Evolutionary conservation across 2,329 filamentous ascomycete species (phyloP), one percentile per base, ranked within the genome.

Genomic region (Colletotrichum abscissum): DNA sequence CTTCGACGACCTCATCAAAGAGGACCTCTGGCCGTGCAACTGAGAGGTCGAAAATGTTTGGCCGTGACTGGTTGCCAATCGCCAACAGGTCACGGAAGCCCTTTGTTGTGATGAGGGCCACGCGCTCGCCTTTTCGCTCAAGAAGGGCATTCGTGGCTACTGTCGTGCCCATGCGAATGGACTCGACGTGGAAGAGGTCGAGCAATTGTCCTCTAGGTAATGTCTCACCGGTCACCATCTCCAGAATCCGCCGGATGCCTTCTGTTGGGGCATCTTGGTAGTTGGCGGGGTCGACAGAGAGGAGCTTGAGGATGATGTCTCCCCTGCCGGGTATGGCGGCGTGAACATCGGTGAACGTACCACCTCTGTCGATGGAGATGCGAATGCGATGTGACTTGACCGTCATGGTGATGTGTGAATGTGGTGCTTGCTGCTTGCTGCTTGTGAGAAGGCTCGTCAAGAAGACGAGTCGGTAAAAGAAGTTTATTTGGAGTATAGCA

Each of bases 91-190:
- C 92, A 74, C 90, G 90, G 84, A 95, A 94, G 0, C 93, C 93
- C 69, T 90, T 91, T 1, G 92, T 94, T 0, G 92, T 91, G 1
- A 95, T 86, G 77, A 95, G 87, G 0, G 92, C 93, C 75, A 93
- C 92, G 52, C 88, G 88, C 76, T 94, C 92, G 28, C 93, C 93
- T 79, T 94, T 94, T 54, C 92, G 84, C 79, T 95, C 93, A 1
- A 95, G 83, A n/a, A 95, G 82, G 1, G 93, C 93, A 80, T 95
- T 95, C 0, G 93, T 95, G 1, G 93, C 93, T 2, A 95, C 93
- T 0, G 93, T 95, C 0, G 93, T 95, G n/a, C 93, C 93, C 92
- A 94, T 94, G 26, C 93, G 90, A 77, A 94, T 94, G 69, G 90
- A 92, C 79, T 93, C 91, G 49, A 85, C 80, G 12, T 80, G 77